Evolutionary conservation across 2,329 filamentous ascomycete genomes (phyloP).

Genomic region (Diaporthe capsici): DNA sequence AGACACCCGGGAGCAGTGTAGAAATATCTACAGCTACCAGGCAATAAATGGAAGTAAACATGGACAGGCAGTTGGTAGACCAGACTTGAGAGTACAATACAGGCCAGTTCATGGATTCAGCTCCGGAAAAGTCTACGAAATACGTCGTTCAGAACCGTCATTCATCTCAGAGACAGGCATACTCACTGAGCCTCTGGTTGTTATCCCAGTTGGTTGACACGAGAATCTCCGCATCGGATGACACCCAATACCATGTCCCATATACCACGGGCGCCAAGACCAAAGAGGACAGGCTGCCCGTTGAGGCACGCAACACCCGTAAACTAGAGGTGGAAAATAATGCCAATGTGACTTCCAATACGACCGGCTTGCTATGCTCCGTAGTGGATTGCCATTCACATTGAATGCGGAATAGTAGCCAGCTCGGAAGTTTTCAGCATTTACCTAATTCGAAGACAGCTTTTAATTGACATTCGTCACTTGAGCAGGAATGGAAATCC

Average conservation of each 20-base stretch:
- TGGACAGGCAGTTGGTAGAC: background rate
- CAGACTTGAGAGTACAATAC: background rate
- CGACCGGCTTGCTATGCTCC: constrained; percentile 10
- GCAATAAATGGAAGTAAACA: too few relatives aligned
- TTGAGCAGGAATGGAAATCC: background rate
- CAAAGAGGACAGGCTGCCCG: background rate
- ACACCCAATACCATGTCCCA: background rate
- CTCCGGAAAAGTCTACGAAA: background rate
- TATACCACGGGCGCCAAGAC: constrained; percentile 1
- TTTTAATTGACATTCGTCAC: background rate
- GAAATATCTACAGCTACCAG: background rate
- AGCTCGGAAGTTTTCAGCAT: background rate
- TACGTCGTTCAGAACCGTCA: background rate
- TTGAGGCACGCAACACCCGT: background rate
- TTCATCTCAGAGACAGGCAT: background rate
- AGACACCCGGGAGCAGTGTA: too few relatives aligned
- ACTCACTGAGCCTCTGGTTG: background rate
- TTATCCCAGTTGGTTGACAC: background rate
- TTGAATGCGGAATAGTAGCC: background rate
- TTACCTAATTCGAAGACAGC: background rate
- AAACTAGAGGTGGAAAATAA: constrained; percentile 29
- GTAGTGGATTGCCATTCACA: constrained; percentile 20
- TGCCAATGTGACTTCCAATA: background rate
- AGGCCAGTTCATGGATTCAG: background rate
- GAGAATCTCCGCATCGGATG: constrained; percentile 17